Conservation (phyloP, 257 asterid species). For the Solanum peruvianum region DNA sequence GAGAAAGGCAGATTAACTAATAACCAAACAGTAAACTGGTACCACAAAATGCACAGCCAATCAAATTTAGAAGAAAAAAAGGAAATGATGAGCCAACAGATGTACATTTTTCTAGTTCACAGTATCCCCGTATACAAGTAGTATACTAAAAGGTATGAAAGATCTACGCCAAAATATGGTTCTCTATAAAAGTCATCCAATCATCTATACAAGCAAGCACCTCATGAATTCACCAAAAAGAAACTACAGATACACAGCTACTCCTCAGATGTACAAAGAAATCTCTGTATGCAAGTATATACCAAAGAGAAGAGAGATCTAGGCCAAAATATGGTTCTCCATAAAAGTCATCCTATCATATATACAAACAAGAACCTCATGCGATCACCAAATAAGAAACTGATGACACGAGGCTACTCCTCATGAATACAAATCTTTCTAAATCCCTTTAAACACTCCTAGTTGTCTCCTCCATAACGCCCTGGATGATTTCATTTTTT, state of each 20-base stretch:
- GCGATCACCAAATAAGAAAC: not conserved
- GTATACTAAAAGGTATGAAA: not conserved
- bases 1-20: not conserved
- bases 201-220: not conserved
- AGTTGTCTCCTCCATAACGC: not conserved
- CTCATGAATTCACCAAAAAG: not conserved
- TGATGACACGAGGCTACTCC: not conserved
- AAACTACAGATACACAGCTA: not conserved
- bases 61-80: not conserved
- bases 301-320: not conserved
- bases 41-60: not conserved
- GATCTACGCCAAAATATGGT: not conserved
- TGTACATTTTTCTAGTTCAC: not conserved
- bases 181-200: not conserved
- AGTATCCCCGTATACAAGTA: not conserved
- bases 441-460: not conserved
- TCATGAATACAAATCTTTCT: not conserved
- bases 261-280: not conserved
- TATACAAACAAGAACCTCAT: not conserved
- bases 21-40: not conserved
- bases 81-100: not conserved
- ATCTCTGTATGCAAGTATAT: not conserved
- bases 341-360: not conserved
- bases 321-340: not conserved
- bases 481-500: not conserved